Base-by-base conservation (phyloP, 2,329 filamentous ascomycete genomes). In the Colletotrichum sp. region DNA sequence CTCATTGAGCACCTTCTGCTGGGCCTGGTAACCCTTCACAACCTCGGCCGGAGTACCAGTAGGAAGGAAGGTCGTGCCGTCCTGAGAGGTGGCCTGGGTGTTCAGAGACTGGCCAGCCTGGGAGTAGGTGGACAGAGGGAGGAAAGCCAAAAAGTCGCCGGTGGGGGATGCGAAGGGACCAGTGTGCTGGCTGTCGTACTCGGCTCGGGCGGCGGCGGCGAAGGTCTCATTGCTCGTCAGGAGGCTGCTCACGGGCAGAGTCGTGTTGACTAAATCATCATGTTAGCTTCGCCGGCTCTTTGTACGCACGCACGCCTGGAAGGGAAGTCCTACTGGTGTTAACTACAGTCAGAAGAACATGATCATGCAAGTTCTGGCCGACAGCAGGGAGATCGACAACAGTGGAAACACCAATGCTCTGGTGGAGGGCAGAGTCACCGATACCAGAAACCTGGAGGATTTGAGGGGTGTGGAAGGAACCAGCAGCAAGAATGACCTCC, bases 361-460 rank as follows among this genome's bases (percentile, higher is more conserved):
- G 77, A 30, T 78, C 77, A 30, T 78, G 77, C 15, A 78, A 73
- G 58, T 78, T 78, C 60, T 77, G 72, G 24, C 77, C 77, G 6
- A 78, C 77, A 18, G 72, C 64, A 3, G 77, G 77, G 18, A 77
- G 71, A 52, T 78, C 60, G 28, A 77, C 75, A 12, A 75, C 68
- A 10, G 73, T 76, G 10, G 67, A 26, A 5, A 77, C 75, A 13
- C 75, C 75, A 43, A 76, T 72, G 66, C 60, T 69, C 15, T 64
- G 55, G 58, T 71, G 75, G 9, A 76, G 67, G 34, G 71, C 64
- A 26, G 62, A 64, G 48, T 71, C 72, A 5, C 89, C 89, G 9
- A 91, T 84, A 1, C 89, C 89, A n/a, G 88, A 89, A 3, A 88
- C 81, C 77, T 89, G 86, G 1, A 91, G 83, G 6, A 90, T 80